Evolutionary conservation across 805 yeast species (phyloP), one percentile per base, ranked within the genome.

Genomic region (Lachancea nothofagi): DNA sequence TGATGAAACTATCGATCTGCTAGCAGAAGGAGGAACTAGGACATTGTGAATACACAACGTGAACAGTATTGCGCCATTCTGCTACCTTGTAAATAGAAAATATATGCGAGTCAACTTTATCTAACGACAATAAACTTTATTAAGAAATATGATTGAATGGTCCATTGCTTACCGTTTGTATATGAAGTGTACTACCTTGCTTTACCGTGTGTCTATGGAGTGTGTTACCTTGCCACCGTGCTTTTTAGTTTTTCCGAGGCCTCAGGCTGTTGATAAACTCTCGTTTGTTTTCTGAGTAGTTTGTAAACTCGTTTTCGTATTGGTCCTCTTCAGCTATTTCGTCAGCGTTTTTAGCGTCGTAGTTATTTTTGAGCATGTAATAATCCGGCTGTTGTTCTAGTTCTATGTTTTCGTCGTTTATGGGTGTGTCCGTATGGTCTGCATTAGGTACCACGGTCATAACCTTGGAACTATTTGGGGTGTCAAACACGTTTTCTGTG

Each of bases 251-350:
- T 44, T 49, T 53, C 36, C 63, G 60, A 32, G 71, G 72, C 51
- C 67, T 65, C 37, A 69, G 47, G 43, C 68, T 59, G 39, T 67
- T 57, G 33, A 65, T 59, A 50, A 59, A 72, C 19, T 65, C 65
- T 47, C 65, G 60, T 46, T 67, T 71, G 45, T 64, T 72, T 38
- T 61, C 62, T 5, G 64, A 53, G 45, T 72, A 71, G 45, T 70
- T 71, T 1, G 76, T 68, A 37, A 67, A 69, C 35, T 69, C 72
- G 42, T 69, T 67, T 47, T 66, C 71, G 41, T 67, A 67, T 42
- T 66, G 70, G 45, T 67, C 72, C 41, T 67, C 72, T 40, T 67
- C 70, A n/a, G 59, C 57, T 12, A 66, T 65, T 36, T 64, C 66
- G 32, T 51, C 41, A 1, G 55, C 46, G 29, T 59, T 58, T 5